Base-by-base conservation (phyloP, 257 asterid genomes). In the Knoxia roxburghii region DNA sequence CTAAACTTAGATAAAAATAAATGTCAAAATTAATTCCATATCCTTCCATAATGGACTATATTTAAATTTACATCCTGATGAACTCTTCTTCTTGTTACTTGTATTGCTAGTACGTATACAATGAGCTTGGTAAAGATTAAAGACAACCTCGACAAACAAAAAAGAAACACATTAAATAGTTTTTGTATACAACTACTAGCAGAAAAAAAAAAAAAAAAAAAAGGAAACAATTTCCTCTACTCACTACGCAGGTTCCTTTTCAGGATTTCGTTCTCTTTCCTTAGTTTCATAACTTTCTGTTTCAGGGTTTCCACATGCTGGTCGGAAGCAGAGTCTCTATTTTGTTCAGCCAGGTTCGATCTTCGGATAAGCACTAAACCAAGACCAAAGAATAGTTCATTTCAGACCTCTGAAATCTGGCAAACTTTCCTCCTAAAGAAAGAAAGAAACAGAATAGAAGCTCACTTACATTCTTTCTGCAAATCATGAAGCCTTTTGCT, bases 241-340 rank as follows among this genome's bases (percentile, higher is more conserved):
- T 9, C 49, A 69, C 41, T 64, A 57, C 74, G 30, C 8, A 68
- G 68, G 51, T 73, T 64, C 57, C 85, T 65, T 54, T 72, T 75
- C 20, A 80, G 85, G 61, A 72, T 68, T 70, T 80, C 85, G 27
- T 80, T 77, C 65, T 80, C 85, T 73, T 77, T 80, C 59, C 85
- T 33, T 26, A 80, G 73, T 65, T 72, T 77, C 85, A 80, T 80
- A 20, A 80, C 68, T 72, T 74, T 80, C 65, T 80, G 85, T 77
- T 80, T 80, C 12, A 80, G 77, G 30, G 74, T 72, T 32, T 77
- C 78, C 71, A 75, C 62, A 55, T 80, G 78, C 52, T 71, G 77
- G 73, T 71, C 74, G 12, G 78, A 77, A 72, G 76, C 68, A 17
- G 54, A 65, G 40, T 80, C 85, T 62, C 60, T 71, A 49, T 69